Evolutionary conservation across 805 yeast genomes (phyloP).

Genomic region (Ogataea neopini): DNA sequence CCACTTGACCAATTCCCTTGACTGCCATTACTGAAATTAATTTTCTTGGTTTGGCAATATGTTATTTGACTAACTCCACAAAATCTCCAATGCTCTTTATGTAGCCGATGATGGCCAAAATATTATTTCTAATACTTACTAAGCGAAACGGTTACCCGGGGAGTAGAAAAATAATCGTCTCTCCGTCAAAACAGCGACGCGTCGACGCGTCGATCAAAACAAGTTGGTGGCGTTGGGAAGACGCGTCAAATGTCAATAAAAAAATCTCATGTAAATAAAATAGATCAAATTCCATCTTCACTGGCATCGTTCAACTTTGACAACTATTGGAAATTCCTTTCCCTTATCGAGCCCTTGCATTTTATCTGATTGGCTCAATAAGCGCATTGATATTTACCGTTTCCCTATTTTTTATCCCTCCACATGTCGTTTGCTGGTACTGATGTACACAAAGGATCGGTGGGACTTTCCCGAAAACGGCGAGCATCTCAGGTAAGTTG

Average conservation of each 20-base stretch:
- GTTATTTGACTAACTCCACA: not conserved
- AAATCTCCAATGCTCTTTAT: not conserved
- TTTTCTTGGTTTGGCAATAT: not conserved
- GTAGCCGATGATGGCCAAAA: not conserved
- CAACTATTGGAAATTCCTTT: no score
- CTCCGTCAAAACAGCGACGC: not conserved
- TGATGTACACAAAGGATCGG: slow-evolving; percentile 4
- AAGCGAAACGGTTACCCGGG: not conserved
- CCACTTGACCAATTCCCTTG: slow-evolving; percentile 72
- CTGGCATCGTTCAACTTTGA: no score
- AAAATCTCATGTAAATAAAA: not conserved
- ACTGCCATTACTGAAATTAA: slow-evolving; percentile 59
- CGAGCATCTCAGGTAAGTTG: slow-evolving; percentile 9
- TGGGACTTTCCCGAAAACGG: slow-evolving; percentile 20
- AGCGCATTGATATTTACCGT: not conserved
- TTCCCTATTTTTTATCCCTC: not conserved
- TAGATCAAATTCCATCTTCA: not conserved
- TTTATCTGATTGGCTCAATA: no score
- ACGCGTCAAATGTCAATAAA: slow-evolving; percentile 2
- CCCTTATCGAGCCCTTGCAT: no score
- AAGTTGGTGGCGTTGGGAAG: not conserved
- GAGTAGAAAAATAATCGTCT: no score
- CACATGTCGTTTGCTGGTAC: not conserved
- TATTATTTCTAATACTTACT: slow-evolving; percentile 1
- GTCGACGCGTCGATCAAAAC: slow-evolving; percentile 5